phyloP scores from a whole-genome alignment of 225 moss, liverwort and hornwort species.

The Physcomitrellopsis africana region DNA sequence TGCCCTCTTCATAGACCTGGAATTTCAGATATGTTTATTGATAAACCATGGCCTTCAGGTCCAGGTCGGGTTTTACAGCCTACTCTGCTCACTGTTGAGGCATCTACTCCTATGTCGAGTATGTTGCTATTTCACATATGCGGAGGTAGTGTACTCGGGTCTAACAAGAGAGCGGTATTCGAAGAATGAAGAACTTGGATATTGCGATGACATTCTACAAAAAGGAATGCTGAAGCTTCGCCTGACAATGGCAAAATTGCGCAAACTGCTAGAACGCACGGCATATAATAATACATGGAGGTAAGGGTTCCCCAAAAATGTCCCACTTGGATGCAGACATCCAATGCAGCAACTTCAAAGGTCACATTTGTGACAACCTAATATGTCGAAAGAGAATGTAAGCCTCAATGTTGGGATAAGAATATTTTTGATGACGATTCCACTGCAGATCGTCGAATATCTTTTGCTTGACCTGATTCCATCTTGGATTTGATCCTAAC shows the following conservation, averaged over 20 bases:
- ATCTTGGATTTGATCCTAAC: slow-evolving; percentile 17
- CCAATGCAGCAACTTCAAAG: slow-evolving; percentile 19
- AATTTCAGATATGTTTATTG: slow-evolving; percentile 8
- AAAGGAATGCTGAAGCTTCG: slow-evolving; percentile 10
- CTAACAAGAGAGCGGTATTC: slow-evolving; percentile 5
- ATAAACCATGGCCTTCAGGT: neutral
- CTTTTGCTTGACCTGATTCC: slow-evolving; percentile 4
- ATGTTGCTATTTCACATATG: neutral
- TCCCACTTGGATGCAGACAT: slow-evolving; percentile 19
- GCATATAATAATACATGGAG: slow-evolving; percentile 34
- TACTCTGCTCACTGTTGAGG: neutral
- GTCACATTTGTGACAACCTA: slow-evolving; percentile 38
- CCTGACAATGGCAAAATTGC: slow-evolving; percentile 31
- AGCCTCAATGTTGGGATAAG: slow-evolving; percentile 36
- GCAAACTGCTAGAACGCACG: slow-evolving; percentile 20
- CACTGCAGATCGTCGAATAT: slow-evolving; percentile 9
- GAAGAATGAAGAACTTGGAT: slow-evolving; percentile 30
- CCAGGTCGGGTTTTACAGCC: slow-evolving; percentile 4
- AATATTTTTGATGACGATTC: slow-evolving; percentile 29
- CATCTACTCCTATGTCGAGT: neutral
- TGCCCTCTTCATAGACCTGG: neutral
- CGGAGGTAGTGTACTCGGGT: slow-evolving; percentile 3
- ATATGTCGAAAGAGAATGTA: slow-evolving; percentile 32
- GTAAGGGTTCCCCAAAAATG: slow-evolving; percentile 26
- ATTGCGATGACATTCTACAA: slow-evolving; percentile 12